These are phyloP conservation scores for Penicillium sp. DNA, from an alignment of 2,329 filamentous ascomycete species.

Conservation along the genomic window DNA sequence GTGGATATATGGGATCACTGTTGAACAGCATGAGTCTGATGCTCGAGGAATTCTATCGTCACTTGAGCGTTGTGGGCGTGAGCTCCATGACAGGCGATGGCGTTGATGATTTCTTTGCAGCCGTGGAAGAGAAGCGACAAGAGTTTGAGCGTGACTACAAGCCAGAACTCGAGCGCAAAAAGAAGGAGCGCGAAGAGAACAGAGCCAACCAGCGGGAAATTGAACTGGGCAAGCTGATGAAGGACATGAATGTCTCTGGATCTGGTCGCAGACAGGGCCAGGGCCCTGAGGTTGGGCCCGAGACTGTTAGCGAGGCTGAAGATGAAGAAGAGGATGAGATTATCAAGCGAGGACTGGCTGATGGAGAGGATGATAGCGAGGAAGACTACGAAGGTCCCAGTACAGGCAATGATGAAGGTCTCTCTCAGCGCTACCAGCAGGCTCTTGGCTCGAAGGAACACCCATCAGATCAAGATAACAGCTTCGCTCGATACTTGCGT, in stretches of 20 bases:
- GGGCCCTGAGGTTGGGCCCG: conserved; percentile 31
- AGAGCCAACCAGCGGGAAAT: conserved; percentile 69
- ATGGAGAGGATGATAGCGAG: conserved; percentile 46
- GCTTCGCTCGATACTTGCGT: conserved; percentile 49
- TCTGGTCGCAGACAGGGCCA: conserved; percentile 26
- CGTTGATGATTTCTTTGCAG: conserved; percentile 87
- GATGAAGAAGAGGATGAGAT: conserved; percentile 47
- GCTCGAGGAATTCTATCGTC: conserved; percentile 94
- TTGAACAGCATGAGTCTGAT: conserved; percentile 98
- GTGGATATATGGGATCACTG: conserved; percentile 92
- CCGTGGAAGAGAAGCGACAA: conserved; percentile 76
- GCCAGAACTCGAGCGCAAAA: conserved; percentile 78
- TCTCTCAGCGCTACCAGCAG: conserved; percentile 71
- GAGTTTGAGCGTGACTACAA: conserved; percentile 90
- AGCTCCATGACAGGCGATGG: conserved; percentile 89
- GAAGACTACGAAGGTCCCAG: conserved; percentile 56
- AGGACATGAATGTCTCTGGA: conserved; percentile 69
- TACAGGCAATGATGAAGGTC: conserved; percentile 58
- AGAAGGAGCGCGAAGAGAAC: conserved; percentile 68
- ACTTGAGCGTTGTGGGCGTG: conserved; percentile 87
- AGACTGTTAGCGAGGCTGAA: conserved; percentile 49
- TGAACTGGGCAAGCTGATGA: conserved; percentile 90
- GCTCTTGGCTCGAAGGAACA: conserved; percentile 56
- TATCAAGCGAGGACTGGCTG: conserved; percentile 45
- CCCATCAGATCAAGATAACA: conserved; percentile 46